Evolutionary conservation across 176 grass and related monocot species (phyloP), one percentile per base, ranked within the genome.

Genomic region (Oryza punctata): DNA sequence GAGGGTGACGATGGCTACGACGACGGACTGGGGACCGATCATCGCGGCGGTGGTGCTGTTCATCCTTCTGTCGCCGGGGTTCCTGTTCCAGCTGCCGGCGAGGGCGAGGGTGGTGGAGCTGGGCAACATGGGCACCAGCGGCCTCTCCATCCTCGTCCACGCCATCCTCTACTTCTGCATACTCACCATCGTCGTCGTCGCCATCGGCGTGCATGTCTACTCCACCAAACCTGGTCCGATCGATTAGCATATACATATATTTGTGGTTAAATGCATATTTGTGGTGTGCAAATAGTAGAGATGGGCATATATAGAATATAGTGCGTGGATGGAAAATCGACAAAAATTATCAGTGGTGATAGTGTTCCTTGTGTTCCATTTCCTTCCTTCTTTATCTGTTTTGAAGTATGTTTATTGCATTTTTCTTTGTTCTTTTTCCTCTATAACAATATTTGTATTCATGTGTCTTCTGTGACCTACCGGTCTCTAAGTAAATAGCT

Each of bases 151-250:
- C 73, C 73, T 85, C 65, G 85, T 87, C 29, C 85, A 87, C 70
- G 40, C 69, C 70, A 87, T 87, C 44, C 77, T 87, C 85, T 87
- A 80, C 77, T 86, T 86, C 68, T 87, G 85, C 32, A 59, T 87
- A 43, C 77, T 87, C 16, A 87, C 85, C 76, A 81, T 87, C 44
- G 23, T 41, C 1, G 61, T 75, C 0, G 85, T 87, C 1, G 77
- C 85, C 69, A 68, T 87, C 46, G 85, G 85, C 19, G 63, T 87
- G 5, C 77, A 87, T 30, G 77, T 87, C 10, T 81, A 87, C 70
- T 25, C 67, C 5, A 43, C 69, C 33, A 80, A 81, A 43, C 70
- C 77, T 0, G 41, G 75, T 32, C 81, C 83, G 0, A 66, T 13
- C 2, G 47, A 43, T 35, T 85, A 59, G 32, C 47, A 16, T 50